phyloP scores from a whole-genome alignment of 106 monocot species.

The Chionographis japonica region DNA sequence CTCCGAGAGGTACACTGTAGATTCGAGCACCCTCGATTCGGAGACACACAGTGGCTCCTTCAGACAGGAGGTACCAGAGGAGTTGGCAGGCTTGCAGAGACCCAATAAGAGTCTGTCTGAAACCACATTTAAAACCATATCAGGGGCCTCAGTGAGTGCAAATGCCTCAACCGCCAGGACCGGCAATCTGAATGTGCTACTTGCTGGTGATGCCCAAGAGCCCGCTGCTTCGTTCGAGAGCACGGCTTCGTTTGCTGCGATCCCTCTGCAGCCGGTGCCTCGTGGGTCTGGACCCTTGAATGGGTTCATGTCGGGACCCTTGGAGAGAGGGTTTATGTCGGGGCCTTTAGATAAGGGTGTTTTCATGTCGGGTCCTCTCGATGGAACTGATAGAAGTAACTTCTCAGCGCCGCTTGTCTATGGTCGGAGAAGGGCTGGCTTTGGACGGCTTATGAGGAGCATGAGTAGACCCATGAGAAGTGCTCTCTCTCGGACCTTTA shows the following conservation, averaged over 20 bases:
- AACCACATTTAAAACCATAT: constrained; percentile 88
- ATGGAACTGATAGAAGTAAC: constrained; percentile 53
- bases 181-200: constrained; percentile 35
- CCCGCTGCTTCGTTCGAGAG: constrained; percentile 94
- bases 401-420: constrained; percentile 82
- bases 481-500: constrained; percentile 54
- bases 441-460: constrained; percentile 55
- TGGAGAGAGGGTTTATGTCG: constrained; percentile 80
- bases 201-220: constrained; percentile 48
- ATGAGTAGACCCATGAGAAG: constrained; percentile 73
- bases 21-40: constrained; percentile 78
- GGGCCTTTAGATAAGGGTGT: constrained; percentile 60
- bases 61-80: constrained; percentile 59
- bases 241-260: constrained; percentile 85
- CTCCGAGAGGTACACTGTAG: constrained; percentile 83
- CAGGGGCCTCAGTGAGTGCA: constrained; percentile 96
- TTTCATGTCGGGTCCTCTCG: constrained; percentile 85
- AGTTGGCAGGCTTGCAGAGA: constrained; percentile 33
- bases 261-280: constrained; percentile 89
- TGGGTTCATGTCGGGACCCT: constrained; percentile 91
- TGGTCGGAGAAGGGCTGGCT: constrained; percentile 28
- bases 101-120: constrained; percentile 44
- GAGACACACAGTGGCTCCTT: constrained; percentile 82
- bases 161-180: constrained; percentile 84
- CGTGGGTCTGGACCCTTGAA: constrained; percentile 87